Evolutionary conservation across 177 flowering plant genomes (phyloP), one percentile per base, ranked within the genome.

Genomic region (Vitis hybrid): DNA sequence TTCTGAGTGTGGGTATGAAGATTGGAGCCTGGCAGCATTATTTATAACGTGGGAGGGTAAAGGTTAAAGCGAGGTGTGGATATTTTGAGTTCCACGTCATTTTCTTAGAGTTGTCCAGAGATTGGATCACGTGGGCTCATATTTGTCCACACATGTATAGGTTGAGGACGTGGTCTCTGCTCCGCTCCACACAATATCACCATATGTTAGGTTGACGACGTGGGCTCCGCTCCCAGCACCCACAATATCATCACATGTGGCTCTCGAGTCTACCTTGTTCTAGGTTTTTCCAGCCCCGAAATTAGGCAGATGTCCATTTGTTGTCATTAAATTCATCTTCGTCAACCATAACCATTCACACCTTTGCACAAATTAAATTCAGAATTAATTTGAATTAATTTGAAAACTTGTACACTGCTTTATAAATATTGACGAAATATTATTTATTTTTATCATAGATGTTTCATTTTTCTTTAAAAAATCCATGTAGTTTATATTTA

Each of bases 31-130:
- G 6, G 17, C 17, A 30, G 54, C 20, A 0, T 8, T 21, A 18
- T 70, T 65, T 75, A 60, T 67, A 66, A 3, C 56, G 60, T 6
- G 61, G 0, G 6, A 41, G 11, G n/a, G 27, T 55, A 67, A 12
- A 32, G 20, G 27, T 0, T 24, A 2, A 24, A 18, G 27, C 15
- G 12, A 53, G 55, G 4, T 58, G 71, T 65, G 76, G 76, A 72
- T 68, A 76, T 64, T 72, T 72, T 1, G 48, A 35, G 73, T 3
- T 17, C 75, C 79, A 76, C 79, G 76, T 76, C 70, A 50, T 2
- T 9, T 7, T 32, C 3, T 55, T 7, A n/a, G 8, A 35, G 46
- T 35, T 53, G 11, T 58, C n/a, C 30, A 1, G 17, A 49, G 30
- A 53, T 66, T 71, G 68, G 53, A 24, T 66, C 78, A 63, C 78